phyloP scores from a whole-genome alignment of 768 basidiomycete species.

The Tylopilus balloui region DNA sequence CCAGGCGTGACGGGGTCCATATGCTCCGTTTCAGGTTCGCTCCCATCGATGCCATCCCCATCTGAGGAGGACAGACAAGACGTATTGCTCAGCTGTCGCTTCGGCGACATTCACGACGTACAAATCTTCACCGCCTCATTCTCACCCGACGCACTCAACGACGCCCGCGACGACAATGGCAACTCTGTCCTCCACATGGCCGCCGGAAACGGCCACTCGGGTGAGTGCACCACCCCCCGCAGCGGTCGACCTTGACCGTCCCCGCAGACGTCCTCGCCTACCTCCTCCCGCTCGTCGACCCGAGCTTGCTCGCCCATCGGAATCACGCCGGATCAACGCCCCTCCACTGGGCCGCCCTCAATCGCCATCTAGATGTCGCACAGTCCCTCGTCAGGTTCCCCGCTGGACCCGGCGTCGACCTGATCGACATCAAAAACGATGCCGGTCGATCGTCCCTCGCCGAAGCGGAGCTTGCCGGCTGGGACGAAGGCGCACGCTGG shows the following conservation, averaged over 20 bases:
- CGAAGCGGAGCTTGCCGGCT: slow-evolving; percentile 74
- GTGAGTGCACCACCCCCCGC: slow-evolving; percentile 37
- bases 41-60: slow-evolving; percentile 23
- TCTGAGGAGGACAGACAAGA: slow-evolving; percentile 59
- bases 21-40: background rate
- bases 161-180: slow-evolving; percentile 65
- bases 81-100: slow-evolving; percentile 77
- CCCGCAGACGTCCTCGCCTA: slow-evolving; percentile 73
- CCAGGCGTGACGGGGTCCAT: background rate
- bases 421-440: slow-evolving; percentile 73
- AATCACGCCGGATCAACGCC: slow-evolving; percentile 79
- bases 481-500: slow-evolving; percentile 84
- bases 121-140: slow-evolving; percentile 58
- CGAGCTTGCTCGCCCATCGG: slow-evolving; percentile 52
- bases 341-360: slow-evolving; percentile 89
- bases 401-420: slow-evolving; percentile 54
- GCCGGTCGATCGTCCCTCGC: slow-evolving; percentile 74
- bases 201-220: slow-evolving; percentile 83
- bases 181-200: slow-evolving; percentile 86
- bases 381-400: slow-evolving; percentile 56
- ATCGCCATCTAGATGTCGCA: slow-evolving; percentile 63
- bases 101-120: slow-evolving; percentile 82
- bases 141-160: slow-evolving; percentile 45
- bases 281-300: slow-evolving; percentile 56
- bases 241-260: background rate